phyloP scores from a whole-genome alignment of 148 eudicot genomes.

The Linanthus parryae region DNA sequence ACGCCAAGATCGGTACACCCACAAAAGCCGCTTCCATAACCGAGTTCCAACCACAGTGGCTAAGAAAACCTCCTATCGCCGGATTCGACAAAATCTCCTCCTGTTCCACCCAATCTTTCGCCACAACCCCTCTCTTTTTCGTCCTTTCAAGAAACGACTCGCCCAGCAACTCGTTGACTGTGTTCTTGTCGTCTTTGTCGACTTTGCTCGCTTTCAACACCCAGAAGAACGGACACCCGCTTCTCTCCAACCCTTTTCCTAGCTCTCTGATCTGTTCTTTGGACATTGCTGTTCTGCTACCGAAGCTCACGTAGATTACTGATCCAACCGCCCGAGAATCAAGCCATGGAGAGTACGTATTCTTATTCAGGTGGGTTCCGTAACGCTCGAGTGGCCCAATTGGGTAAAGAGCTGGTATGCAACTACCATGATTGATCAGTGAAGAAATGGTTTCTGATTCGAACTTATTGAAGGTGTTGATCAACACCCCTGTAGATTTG shows the following conservation, averaged over 20 bases:
- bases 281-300: conserved; percentile 37
- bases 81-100: conserved; percentile 36
- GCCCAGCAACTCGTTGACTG: conserved; percentile 18
- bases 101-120: conserved; percentile 37
- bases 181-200: conserved; percentile 30
- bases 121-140: conserved; percentile 21
- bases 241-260: conserved; percentile 31
- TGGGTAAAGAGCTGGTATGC: conserved; percentile 9
- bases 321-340: conserved; percentile 25
- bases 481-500: conserved; percentile 14
- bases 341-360: conserved; percentile 20
- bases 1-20: conserved; percentile 39
- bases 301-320: conserved; percentile 33
- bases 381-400: conserved; percentile 18
- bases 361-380: neutral
- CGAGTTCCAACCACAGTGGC: conserved; percentile 66
- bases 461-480: conserved; percentile 25
- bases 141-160: conserved; percentile 19
- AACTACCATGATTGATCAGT: conserved; percentile 13
- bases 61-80: conserved; percentile 39
- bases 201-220: conserved; percentile 37
- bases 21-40: conserved; percentile 32
- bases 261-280: conserved; percentile 35
- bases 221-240: conserved; percentile 34
- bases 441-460: conserved; percentile 22